Conservation (phyloP, 345 rosid species). For the Gossypium mustelinum region DNA sequence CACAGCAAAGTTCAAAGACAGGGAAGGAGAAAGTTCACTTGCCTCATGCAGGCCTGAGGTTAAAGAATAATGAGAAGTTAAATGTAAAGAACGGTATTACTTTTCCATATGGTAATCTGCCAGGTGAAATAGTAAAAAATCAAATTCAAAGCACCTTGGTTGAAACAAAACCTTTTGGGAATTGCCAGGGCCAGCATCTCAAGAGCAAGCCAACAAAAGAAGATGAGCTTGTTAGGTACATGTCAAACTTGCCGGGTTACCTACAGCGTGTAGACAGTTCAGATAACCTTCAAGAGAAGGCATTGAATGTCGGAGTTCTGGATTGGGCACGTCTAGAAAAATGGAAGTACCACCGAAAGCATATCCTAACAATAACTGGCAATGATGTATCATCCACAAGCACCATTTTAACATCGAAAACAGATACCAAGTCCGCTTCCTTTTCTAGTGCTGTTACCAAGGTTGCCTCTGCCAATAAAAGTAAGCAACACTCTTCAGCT, state of each 20-base stretch:
- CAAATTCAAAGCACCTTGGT: slow-evolving; percentile 22
- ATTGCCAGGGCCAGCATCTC: slow-evolving; percentile 20
- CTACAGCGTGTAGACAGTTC: slow-evolving; percentile 52
- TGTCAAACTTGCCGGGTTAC: slow-evolving; percentile 72
- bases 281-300: slow-evolving; percentile 51
- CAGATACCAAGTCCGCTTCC: slow-evolving; percentile 26
- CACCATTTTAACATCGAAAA: slow-evolving; percentile 22
- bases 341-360: slow-evolving; percentile 45
- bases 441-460: slow-evolving; percentile 25
- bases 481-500: slow-evolving; percentile 21
- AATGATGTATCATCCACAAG: slow-evolving; percentile 28
- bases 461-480: slow-evolving; percentile 23
- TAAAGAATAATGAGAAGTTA: slow-evolving; percentile 33
- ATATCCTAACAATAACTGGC: slow-evolving; percentile 21
- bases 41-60: slow-evolving; percentile 21
- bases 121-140: slow-evolving; percentile 20
- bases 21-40: slow-evolving; percentile 34
- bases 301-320: slow-evolving; percentile 79
- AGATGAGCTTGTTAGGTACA: slow-evolving; percentile 75
- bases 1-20: slow-evolving; percentile 27
- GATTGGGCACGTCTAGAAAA: slow-evolving; percentile 76
- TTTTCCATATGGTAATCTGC: slow-evolving; percentile 14
- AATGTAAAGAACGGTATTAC: slow-evolving; percentile 22
- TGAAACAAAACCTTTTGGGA: slow-evolving; percentile 31
- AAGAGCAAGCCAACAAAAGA: slow-evolving; percentile 31